phyloP scores from a whole-genome alignment of 352 stramenopile genomes.

The Phytopythium aichiense region DNA sequence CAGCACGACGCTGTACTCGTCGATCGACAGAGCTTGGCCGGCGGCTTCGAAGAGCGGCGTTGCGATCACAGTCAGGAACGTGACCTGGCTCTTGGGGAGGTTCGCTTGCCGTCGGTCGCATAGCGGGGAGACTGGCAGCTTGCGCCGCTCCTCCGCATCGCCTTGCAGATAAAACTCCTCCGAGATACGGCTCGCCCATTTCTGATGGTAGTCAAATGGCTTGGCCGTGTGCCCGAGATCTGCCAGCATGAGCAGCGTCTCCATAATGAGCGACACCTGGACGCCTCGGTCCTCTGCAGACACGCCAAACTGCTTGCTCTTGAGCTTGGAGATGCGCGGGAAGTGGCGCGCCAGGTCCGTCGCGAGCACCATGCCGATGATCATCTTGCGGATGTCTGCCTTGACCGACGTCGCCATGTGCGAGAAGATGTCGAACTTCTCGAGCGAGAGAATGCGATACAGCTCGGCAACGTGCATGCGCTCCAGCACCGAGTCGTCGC shows the following conservation, averaged over 20 bases:
- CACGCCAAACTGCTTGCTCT: slow-evolving; percentile 59
- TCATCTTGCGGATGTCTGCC: slow-evolving; percentile 50
- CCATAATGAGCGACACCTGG: slow-evolving; percentile 63
- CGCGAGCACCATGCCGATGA: slow-evolving; percentile 76
- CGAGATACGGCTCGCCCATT: slow-evolving; percentile 56
- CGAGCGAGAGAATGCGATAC: slow-evolving; percentile 57
- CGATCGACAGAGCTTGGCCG: slow-evolving; percentile 52
- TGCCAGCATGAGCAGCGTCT: slow-evolving; percentile 67
- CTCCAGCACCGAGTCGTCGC: slow-evolving; percentile 87
- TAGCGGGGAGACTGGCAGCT: slow-evolving; percentile 49
- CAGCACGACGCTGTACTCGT: slow-evolving; percentile 53
- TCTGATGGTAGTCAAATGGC: slow-evolving; percentile 55
- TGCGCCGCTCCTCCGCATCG: slow-evolving; percentile 51
- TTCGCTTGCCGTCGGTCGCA: slow-evolving; percentile 61
- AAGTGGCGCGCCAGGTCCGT: slow-evolving; percentile 78
- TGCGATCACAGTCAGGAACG: slow-evolving; percentile 60
- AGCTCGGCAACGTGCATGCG: slow-evolving; percentile 70
- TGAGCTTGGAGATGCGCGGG: slow-evolving; percentile 63
- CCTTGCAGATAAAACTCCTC: slow-evolving; percentile 70
- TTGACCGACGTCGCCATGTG: slow-evolving; percentile 30
- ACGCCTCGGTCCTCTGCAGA: slow-evolving; percentile 40
- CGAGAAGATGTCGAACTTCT: slow-evolving; percentile 60
- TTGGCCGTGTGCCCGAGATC: slow-evolving; percentile 66
- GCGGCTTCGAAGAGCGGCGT: slow-evolving; percentile 61
- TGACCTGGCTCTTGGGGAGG: slow-evolving; percentile 55